These are phyloP conservation scores for Solanum corneliomulleri DNA, from an alignment of 257 asterid genomes.

Conservation along the genomic window DNA sequence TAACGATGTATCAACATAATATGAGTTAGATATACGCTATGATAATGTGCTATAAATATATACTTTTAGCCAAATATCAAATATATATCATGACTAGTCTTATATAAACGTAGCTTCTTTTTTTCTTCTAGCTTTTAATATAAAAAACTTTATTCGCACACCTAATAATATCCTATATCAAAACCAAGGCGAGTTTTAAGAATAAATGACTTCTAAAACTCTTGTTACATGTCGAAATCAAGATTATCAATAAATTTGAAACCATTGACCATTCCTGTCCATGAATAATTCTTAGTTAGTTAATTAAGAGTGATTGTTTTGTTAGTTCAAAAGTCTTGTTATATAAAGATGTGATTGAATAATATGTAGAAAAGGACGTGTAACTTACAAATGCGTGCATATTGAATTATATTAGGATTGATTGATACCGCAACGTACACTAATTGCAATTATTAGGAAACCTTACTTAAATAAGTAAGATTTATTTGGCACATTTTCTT, in stretches of 20 bases:
- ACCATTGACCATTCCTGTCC: neutral
- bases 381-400: neutral
- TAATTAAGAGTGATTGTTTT: neutral
- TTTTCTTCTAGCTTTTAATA: neutral
- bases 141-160: neutral
- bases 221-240: neutral
- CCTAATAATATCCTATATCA: neutral
- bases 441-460: neutral
- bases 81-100: neutral
- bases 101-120: neutral
- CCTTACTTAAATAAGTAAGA: neutral
- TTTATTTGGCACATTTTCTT: neutral
- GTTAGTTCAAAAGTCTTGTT: neutral
- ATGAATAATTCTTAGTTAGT: neutral
- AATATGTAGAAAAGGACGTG: neutral
- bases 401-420: neutral
- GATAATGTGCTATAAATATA: neutral
- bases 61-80: neutral
- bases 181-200: neutral
- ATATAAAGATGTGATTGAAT: neutral
- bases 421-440: neutral
- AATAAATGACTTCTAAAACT: neutral
- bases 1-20: neutral
- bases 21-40: neutral
- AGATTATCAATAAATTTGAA: neutral